phyloP scores from a whole-genome alignment of 768 basidiomycete species.

The Termitomyces sp. region DNA sequence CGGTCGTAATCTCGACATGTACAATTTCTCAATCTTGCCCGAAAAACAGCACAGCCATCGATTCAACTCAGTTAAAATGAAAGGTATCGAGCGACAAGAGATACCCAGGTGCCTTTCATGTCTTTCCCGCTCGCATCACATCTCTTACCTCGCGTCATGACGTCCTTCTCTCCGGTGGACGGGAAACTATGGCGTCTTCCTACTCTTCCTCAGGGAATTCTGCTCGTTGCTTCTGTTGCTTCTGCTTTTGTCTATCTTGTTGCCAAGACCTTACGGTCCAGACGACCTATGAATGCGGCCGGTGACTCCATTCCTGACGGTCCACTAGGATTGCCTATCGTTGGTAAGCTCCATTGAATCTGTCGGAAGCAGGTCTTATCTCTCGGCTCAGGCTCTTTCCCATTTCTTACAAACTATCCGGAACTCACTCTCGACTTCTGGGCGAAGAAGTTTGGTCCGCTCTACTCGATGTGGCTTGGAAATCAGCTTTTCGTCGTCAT shows the following conservation, averaged over 20 bases:
- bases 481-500: constrained; percentile 41
- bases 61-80: constrained; percentile 2
- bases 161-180: constrained; percentile 2
- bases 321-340: constrained; percentile 16
- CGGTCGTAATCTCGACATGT: constrained; percentile 1
- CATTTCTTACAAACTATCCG: constrained; percentile 34
- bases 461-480: constrained; percentile 42
- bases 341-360: constrained; percentile 11
- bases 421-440: constrained; percentile 36
- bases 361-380: not conserved
- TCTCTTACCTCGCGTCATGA: constrained; percentile 9
- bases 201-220: constrained; percentile 13
- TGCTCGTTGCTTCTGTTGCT: constrained; percentile 19
- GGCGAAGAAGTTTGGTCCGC: constrained; percentile 35
- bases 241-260: constrained; percentile 18
- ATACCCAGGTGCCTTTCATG: not conserved
- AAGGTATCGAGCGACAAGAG: not conserved
- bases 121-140: constrained; percentile 1
- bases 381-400: constrained; percentile 23
- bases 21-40: constrained; percentile 1
- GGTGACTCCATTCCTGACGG: constrained; percentile 18
- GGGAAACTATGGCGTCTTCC: constrained; percentile 9
- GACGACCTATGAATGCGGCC: constrained; percentile 9
- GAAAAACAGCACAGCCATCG: constrained; percentile 5
- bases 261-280: constrained; percentile 1